Conservation (phyloP, 306 rosid species). For the Datisca glomerata region DNA sequence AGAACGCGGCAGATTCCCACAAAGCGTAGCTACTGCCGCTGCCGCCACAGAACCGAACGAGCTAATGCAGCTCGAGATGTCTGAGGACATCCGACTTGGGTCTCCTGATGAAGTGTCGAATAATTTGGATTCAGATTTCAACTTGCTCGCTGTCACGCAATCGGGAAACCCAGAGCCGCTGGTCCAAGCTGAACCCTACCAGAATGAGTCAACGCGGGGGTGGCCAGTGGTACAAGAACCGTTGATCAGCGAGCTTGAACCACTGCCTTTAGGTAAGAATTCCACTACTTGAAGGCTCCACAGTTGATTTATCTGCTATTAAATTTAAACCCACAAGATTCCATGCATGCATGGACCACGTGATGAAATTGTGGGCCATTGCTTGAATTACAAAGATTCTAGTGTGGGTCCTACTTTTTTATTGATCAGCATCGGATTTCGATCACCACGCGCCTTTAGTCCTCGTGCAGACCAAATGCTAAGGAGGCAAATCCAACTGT, state of each 20-base stretch:
- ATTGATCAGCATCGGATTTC: too few species aligned
- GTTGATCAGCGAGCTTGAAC: conserved; percentile 12
- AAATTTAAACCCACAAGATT: too few species aligned
- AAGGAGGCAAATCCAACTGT: too few species aligned
- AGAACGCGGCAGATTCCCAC: conserved; percentile 1
- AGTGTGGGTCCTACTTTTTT: too few species aligned
- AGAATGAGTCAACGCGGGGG: conserved; percentile 21
- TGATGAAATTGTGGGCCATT: too few species aligned
- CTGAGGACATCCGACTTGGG: conserved; percentile 71
- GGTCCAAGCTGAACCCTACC: conserved; percentile 23
- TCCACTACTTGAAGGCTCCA: background rate
- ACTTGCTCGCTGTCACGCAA: conserved; percentile 38
- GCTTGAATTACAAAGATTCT: too few species aligned
- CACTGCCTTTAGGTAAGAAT: conserved; percentile 36
- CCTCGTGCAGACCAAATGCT: too few species aligned
- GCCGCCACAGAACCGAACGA: conserved; percentile 42
- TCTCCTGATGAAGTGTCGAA: conserved; percentile 80
- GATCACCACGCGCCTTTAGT: too few species aligned
- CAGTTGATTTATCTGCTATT: too few species aligned
- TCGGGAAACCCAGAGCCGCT: conserved; percentile 12
- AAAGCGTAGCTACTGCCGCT: background rate
- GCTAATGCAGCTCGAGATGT: conserved; percentile 71
- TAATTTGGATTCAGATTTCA: conserved; percentile 58
- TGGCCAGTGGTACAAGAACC: conserved; percentile 30
- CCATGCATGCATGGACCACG: too few species aligned